These are phyloP conservation scores for Geranium rotundifolium DNA, from an alignment of 345 rosid genomes.

Conservation along the genomic window DNA sequence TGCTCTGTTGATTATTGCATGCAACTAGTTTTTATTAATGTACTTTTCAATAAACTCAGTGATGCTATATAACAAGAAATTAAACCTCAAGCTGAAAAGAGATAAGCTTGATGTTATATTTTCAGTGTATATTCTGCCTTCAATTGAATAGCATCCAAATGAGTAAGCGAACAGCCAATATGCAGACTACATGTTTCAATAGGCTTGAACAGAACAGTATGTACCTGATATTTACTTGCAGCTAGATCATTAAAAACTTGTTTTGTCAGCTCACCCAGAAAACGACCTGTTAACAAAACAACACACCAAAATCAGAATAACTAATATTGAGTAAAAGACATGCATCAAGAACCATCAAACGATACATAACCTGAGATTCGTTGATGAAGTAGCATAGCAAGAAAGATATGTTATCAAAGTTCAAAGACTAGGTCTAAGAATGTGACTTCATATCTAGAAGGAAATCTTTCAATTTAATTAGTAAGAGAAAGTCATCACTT, in stretches of 20 bases:
- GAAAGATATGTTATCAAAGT: neutral
- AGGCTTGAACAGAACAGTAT: neutral
- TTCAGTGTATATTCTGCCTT: no score
- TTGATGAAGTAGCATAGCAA: neutral
- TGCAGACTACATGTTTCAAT: neutral
- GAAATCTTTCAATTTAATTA: no score
- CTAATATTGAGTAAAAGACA: neutral
- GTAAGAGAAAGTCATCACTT: neutral
- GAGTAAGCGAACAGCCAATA: neutral
- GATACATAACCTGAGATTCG: no score
- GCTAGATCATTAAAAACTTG: slow-evolving; percentile 84
- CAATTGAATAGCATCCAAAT: neutral
- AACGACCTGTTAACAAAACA: slow-evolving; percentile 51
- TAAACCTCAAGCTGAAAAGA: neutral
- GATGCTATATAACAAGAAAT: neutral
- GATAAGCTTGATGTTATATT: no score
- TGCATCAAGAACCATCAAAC: slow-evolving; percentile 1
- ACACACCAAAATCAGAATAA: neutral
- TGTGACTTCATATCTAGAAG: neutral
- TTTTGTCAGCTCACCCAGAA: slow-evolving; percentile 87
- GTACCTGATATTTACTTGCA: slow-evolving; percentile 97
- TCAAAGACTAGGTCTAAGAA: neutral
- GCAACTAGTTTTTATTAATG: neutral
- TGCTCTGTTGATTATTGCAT: neutral
- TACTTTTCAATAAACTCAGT: neutral